These are phyloP conservation scores for Cryptococcus neoformans DNA, from an alignment of 1,284 basidiomycete species.

Conservation along the genomic window DNA sequence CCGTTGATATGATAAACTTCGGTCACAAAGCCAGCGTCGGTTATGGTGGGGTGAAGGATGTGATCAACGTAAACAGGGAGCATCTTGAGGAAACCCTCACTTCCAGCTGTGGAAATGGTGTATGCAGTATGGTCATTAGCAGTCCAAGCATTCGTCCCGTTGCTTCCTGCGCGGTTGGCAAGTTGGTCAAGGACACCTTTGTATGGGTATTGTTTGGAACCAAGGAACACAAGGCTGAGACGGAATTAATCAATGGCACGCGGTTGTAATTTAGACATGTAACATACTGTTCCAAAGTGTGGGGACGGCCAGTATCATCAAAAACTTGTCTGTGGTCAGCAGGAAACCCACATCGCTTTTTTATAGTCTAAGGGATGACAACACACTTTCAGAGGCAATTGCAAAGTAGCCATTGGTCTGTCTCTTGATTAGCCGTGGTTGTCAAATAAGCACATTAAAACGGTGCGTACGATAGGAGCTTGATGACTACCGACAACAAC, in stretches of 20 bases:
- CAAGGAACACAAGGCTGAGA: conserved; percentile 81
- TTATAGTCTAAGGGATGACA: background rate
- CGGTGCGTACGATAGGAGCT: conserved; percentile 35
- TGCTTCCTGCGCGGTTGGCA: conserved; percentile 94
- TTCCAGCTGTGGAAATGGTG: conserved; percentile 95
- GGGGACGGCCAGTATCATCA: conserved; percentile 87
- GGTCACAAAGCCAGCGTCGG: conserved; percentile 84
- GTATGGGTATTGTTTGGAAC: conserved; percentile 91
- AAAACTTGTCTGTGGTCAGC: conserved; percentile 59
- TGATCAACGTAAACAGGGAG: conserved; percentile 96
- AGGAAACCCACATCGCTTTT: background rate
- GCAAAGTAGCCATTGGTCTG: conserved; percentile 92
- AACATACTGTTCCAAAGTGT: conserved; percentile 76
- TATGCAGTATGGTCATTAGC: conserved; percentile 75
- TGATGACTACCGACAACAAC: conserved; percentile 64
- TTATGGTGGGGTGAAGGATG: conserved; percentile 94
- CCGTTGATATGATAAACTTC: conserved; percentile 94
- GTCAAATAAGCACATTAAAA: conserved; percentile 5
- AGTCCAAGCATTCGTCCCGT: conserved; percentile 73
- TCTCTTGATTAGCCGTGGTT: conserved; percentile 4
- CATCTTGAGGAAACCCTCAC: conserved; percentile 91
- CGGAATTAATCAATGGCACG: background rate
- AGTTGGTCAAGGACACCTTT: conserved; percentile 96
- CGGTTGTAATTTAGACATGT: background rate
- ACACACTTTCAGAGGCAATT: conserved; percentile 84